These are phyloP conservation scores for Lumnitzera racemosa DNA, from an alignment of 345 rosid species.

Conservation along the genomic window DNA sequence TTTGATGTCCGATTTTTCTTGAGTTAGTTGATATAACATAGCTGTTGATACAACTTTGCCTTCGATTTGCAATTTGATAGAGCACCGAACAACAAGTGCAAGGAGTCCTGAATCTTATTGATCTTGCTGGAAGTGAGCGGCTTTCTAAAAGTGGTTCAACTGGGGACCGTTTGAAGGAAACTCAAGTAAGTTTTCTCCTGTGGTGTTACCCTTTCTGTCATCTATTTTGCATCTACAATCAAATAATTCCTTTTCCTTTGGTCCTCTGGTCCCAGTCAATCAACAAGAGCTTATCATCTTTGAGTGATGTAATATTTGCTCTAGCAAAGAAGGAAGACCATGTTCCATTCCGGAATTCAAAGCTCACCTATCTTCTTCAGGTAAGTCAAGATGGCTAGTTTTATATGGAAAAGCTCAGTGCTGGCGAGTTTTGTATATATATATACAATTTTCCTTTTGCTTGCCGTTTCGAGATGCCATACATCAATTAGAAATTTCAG, in stretches of 20 bases:
- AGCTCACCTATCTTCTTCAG: constrained; percentile 98
- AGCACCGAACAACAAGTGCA: constrained; percentile 95
- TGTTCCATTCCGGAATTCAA: constrained; percentile 88
- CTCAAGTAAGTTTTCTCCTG: constrained; percentile 48
- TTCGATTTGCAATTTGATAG: constrained; percentile 24
- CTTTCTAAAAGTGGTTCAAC: constrained; percentile 96
- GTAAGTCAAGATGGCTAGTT: constrained; percentile 21
- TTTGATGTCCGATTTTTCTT: too few species aligned
- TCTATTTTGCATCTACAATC: not conserved
- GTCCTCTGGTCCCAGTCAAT: constrained; percentile 51
- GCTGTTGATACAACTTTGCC: not conserved
- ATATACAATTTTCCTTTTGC: too few species aligned
- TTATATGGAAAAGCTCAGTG: too few species aligned
- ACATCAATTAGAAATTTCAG: too few species aligned
- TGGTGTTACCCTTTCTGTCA: not conserved
- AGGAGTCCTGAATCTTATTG: constrained; percentile 92
- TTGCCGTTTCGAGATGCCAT: too few species aligned
- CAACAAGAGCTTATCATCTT: constrained; percentile 82
- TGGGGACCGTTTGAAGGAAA: constrained; percentile 89
- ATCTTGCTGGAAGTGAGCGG: constrained; percentile 99
- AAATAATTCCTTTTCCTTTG: not conserved
- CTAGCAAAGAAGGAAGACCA: constrained; percentile 93
- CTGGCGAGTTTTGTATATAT: too few species aligned
- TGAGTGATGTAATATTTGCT: constrained; percentile 87
- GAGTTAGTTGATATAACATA: too few species aligned